phyloP scores from a whole-genome alignment of 495 filamentous ascomycete species.

The Aspergillus steynii region DNA sequence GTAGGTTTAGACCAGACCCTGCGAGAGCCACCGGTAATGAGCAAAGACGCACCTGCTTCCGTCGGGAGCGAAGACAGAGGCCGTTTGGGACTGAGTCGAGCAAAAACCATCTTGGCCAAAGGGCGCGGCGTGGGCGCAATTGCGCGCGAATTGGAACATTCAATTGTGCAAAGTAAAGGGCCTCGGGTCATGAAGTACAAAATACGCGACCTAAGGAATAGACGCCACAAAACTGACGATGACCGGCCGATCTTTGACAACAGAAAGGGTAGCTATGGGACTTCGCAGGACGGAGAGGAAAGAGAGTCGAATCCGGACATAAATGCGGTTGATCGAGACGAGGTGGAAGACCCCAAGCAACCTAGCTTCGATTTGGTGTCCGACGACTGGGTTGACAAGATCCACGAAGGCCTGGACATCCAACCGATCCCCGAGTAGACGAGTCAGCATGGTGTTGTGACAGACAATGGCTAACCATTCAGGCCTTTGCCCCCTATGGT shows the following conservation, averaged over 20 bases:
- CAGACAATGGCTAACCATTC: too few species aligned
- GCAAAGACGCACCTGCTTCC: slow-evolving; percentile 1
- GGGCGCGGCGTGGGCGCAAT: slow-evolving; percentile 19
- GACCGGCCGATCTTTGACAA: slow-evolving; percentile 6
- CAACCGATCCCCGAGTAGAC: slow-evolving; percentile 18
- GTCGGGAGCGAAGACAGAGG: slow-evolving; percentile 12
- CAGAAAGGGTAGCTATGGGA: slow-evolving; percentile 1
- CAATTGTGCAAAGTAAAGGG: slow-evolving; percentile 16
- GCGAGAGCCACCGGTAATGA: slow-evolving; percentile 9
- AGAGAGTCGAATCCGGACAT: neutral
- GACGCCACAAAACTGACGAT: slow-evolving; percentile 7
- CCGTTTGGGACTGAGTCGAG: slow-evolving; percentile 16
- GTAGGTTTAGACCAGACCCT: slow-evolving; percentile 11
- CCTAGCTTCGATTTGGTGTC: slow-evolving; percentile 8
- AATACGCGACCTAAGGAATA: slow-evolving; percentile 13
- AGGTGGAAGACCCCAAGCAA: neutral
- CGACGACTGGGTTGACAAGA: slow-evolving; percentile 25
- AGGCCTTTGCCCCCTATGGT: too few species aligned
- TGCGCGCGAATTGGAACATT: slow-evolving; percentile 17
- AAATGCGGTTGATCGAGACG: neutral
- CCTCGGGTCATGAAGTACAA: slow-evolving; percentile 14
- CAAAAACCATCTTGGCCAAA: slow-evolving; percentile 18
- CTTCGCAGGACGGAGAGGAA: neutral
- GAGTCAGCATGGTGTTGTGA: neutral
- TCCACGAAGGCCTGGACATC: slow-evolving; percentile 33